Evolutionary conservation across 176 grass and related monocot genomes (phyloP), one percentile per base, ranked within the genome.

Genomic region (Cenchrus purpureus): DNA sequence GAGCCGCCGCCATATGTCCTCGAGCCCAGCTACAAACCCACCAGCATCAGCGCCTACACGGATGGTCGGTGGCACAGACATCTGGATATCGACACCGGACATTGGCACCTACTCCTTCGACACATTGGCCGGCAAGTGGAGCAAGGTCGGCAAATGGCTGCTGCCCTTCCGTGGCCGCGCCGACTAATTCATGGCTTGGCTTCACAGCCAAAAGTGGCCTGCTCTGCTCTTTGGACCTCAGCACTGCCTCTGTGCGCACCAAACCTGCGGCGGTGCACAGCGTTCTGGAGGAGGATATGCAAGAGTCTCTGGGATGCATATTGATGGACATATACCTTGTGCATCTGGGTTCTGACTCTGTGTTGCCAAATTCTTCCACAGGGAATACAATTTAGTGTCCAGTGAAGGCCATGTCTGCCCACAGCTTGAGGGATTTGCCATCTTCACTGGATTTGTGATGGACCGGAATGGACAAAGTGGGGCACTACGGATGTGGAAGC

Each of bases 371-470:
- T 63, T 63, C n/a, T 63, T 63, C 12, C 6, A 60, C 0, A 63
- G 4, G 20, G 60, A 63, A 12, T 28, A 63, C 60, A 12, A 25
- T 63, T 4, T n/a, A 29, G 60, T 63, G 22, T 28, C 60, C 60
- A 63, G 4, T 2, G n/a, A 63, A 63, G 60, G 60, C 60, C 8
- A 28, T 63, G 60, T 63, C 60, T n/a, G 5, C 7, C 3, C 60
- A 7, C 60, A 63, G 22, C 2, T 12, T 29, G 2, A 63, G 9
- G 17, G 1, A 1, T 29, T 63, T 28, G 60, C 2, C 60, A 28
- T 63, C n/a, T 63, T 63, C 19, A 63, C 60, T 63, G 60, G 60
- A 63, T 63, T 63, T 63, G 60, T 63, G n/a, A 63, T 63, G 60
- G 60, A 63, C 22, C 9, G 0, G n/a, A 12, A 22, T 28, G 60